These are phyloP conservation scores for Puccinia novopanici DNA, from an alignment of 1,284 basidiomycete species.

Conservation along the genomic window DNA sequence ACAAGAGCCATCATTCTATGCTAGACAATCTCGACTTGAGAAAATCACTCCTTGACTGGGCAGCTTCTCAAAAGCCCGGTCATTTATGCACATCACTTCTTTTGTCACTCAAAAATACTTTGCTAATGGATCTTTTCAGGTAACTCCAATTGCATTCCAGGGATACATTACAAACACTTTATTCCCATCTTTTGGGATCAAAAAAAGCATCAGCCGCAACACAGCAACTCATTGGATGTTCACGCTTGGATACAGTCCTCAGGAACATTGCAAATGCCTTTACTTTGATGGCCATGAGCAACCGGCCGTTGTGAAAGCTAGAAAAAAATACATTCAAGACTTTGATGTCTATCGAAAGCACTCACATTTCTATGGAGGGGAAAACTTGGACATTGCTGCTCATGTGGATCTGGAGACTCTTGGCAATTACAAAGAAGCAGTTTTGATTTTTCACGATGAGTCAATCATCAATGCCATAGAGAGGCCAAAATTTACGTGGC, in stretches of 20 bases:
- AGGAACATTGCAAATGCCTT: constrained; percentile 13
- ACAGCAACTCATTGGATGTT: constrained; percentile 22
- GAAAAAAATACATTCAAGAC: too few relatives aligned
- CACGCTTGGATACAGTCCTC: constrained; percentile 11
- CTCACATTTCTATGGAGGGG: neutral
- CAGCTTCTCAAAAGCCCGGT: too few relatives aligned
- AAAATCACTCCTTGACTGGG: too few relatives aligned
- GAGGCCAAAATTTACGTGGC: neutral
- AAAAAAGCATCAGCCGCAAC: constrained; percentile 9
- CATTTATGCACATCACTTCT: too few relatives aligned
- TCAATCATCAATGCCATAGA: neutral
- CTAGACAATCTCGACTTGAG: too few relatives aligned
- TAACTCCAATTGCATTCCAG: neutral
- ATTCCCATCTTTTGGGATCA: neutral
- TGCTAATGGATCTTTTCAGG: too few relatives aligned
- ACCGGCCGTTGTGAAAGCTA: neutral
- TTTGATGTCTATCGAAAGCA: neutral
- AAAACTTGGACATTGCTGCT: neutral
- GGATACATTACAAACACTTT: neutral
- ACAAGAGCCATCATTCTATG: too few relatives aligned
- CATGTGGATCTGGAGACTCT: neutral
- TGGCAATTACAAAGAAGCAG: neutral
- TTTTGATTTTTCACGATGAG: neutral
- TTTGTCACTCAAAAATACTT: too few relatives aligned
- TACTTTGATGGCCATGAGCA: too few relatives aligned